Evolutionary conservation across 202 grass and related monocot genomes (phyloP).

Genomic region (Panicum hallii): DNA sequence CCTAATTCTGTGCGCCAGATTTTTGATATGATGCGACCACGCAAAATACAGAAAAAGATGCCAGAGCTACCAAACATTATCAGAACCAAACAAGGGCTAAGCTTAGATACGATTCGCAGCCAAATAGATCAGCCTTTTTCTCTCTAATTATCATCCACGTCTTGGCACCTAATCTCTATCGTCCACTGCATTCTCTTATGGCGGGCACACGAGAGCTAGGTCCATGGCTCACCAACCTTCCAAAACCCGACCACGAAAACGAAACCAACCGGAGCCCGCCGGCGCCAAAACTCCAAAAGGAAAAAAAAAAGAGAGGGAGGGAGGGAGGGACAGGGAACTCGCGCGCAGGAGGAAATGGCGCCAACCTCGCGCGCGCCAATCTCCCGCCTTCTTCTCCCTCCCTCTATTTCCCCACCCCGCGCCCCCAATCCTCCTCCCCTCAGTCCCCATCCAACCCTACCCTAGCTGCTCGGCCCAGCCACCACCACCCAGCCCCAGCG

Average conservation of each 20-base stretch:
- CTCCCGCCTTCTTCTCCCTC: constrained; percentile 60
- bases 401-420: constrained; percentile 42
- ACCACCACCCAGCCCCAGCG: not conserved
- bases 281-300: constrained; percentile 41
- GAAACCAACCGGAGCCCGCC: not conserved
- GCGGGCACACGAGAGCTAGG: no score
- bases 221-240: no score
- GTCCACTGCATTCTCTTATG: no score
- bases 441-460: constrained; percentile 5
- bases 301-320: not conserved
- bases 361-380: constrained; percentile 53
- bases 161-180: no score
- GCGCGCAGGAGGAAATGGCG: constrained; percentile 69
- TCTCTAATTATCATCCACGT: no score
- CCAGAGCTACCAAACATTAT: no score
- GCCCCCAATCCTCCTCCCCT: not conserved
- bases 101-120: no score
- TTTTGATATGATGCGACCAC: no score
- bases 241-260: constrained; percentile 14
- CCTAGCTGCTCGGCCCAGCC: not conserved
- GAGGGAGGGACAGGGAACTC: not conserved
- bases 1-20: no score
- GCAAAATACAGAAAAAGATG: no score
- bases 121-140: no score
- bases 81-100: no score